A percentile compares a stretch with the other conserved stretches of the same genome.
These are phyloP conservation scores for Anacardium occidentale DNA, from an alignment of 345 rosid species.

Conservation along the genomic window DNA sequence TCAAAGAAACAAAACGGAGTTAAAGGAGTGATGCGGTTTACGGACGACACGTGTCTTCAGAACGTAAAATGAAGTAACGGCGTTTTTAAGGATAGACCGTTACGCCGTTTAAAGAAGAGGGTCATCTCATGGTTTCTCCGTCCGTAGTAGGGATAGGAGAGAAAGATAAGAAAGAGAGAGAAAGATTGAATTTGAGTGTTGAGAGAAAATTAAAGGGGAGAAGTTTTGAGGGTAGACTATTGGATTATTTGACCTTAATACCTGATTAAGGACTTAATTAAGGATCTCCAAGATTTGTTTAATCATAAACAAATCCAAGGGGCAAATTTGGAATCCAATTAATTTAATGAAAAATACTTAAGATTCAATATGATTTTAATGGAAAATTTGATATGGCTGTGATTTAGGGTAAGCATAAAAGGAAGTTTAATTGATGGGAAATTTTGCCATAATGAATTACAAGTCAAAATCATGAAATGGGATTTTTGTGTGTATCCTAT, in stretches of 20 bases:
- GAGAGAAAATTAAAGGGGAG: neutral
- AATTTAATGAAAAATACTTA: too few species aligned
- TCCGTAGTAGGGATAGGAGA: constrained; percentile 15
- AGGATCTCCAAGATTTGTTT: neutral
- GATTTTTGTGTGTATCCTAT: neutral
- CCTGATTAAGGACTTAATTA: constrained; percentile 19
- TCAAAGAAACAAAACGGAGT: constrained; percentile 1
- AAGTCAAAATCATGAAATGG: constrained; percentile 8
- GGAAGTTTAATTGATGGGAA: neutral
- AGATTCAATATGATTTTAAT: too few species aligned
- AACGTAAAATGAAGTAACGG: constrained; percentile 41
- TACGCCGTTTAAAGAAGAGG: constrained; percentile 40
- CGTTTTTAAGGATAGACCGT: constrained; percentile 43
- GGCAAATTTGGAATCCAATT: too few species aligned
- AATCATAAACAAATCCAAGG: neutral
- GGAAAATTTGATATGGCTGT: too few species aligned
- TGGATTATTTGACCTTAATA: constrained; percentile 38
- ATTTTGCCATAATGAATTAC: constrained; percentile 7
- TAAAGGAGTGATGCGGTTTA: neutral
- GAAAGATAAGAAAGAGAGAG: constrained; percentile 13
- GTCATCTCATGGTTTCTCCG: neutral
- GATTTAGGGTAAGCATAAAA: too few species aligned
- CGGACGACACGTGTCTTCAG: constrained; percentile 40
- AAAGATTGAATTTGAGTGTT: neutral
- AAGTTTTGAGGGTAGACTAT: constrained; percentile 13